These are phyloP conservation scores for Hypoxylon fragiforme DNA, from an alignment of 495 filamentous ascomycete genomes.

Conservation along the genomic window DNA sequence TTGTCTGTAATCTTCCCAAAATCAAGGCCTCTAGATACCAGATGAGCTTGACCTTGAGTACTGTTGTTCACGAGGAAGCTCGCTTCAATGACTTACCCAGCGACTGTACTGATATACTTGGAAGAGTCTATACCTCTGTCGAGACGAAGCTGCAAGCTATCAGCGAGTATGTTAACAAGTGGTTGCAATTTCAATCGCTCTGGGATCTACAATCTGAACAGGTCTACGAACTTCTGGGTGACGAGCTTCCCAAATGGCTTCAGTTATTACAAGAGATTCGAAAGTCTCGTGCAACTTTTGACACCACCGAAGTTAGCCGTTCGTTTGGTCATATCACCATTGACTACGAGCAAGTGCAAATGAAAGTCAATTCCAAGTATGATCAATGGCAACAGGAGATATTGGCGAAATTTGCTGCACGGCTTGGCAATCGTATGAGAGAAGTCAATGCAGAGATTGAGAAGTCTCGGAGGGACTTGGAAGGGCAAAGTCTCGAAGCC, in stretches of 20 bases:
- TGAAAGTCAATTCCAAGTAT: constrained; percentile 97
- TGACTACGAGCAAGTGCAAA: constrained; percentile 97
- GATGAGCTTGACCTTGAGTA: constrained; percentile 69
- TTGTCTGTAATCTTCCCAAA: constrained; percentile 87
- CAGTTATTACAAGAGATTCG: constrained; percentile 94
- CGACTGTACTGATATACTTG: constrained; percentile 74
- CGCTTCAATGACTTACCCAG: constrained; percentile 87
- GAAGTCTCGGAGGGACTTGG: constrained; percentile 82
- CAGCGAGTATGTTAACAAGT: constrained; percentile 86
- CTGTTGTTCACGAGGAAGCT: constrained; percentile 64
- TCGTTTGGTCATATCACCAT: constrained; percentile 92
- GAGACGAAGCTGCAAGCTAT: constrained; percentile 78
- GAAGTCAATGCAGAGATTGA: constrained; percentile 89
- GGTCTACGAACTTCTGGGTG: constrained; percentile 87
- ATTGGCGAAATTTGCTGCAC: constrained; percentile 82
- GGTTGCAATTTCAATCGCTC: constrained; percentile 97
- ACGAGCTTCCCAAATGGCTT: constrained; percentile 88
- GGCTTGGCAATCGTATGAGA: constrained; percentile 85
- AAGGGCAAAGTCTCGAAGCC: constrained; percentile 86
- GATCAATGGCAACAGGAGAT: constrained; percentile 99
- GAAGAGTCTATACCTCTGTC: constrained; percentile 75
- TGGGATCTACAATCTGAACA: constrained; percentile 97
- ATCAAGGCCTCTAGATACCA: constrained; percentile 95
- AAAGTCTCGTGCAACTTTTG: constrained; percentile 89
- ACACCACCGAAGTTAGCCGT: constrained; percentile 87